Evolutionary conservation across 2,329 filamentous ascomycete species (phyloP), one percentile per base, ranked within the genome.

Genomic region (Alternaria brassicae): DNA sequence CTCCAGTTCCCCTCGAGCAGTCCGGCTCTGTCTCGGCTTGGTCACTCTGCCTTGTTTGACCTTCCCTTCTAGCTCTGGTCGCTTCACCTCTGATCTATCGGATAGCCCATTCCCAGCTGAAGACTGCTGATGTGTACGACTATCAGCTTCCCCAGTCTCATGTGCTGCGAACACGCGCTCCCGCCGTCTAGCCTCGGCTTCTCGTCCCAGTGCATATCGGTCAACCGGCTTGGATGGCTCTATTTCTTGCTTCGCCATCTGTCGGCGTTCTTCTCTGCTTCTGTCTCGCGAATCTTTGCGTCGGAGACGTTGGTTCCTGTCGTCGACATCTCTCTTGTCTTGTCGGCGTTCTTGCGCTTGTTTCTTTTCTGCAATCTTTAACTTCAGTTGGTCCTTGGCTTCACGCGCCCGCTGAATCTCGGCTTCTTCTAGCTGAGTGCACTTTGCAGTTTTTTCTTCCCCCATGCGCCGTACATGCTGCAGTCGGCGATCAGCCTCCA

Each of bases 101-200:
- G 0, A 6, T 9, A n/a, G 3, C 3, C 19, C 7, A 1, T 39
- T 17, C 2, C 19, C 3, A 1, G 21, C 15, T 15, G 23, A 12
- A 17, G 32, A 6, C 4, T 4, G 9, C n/a, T 50, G 32, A 1
- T 8, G 48, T 3, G 9, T 4, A 3, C n/a, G 32, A 15, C 10
- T 13, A 0, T 13, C 23, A 3, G 4, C 3, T n/a, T 19, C n/a
- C 2, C 6, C 34, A 2, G 4, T 6, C 4, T 8, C 21, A 3
- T 17, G 48, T 10, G 48, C 30, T 6, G 34, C 34, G n/a, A 50
- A 39, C 3, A 7, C 6, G 1, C 13, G 5, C n/a, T 50, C 48
- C 4, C 48, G 13, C 1, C 48, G 30, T 2, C 10, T 19, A 6
- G 30, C n/a, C 12, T 50, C 48, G 2, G 23, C 12, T 2, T 50